Evolutionary conservation across 805 yeast species (phyloP), one percentile per base, ranked within the genome.

Genomic region (Scheffersomyces amazonensis): DNA sequence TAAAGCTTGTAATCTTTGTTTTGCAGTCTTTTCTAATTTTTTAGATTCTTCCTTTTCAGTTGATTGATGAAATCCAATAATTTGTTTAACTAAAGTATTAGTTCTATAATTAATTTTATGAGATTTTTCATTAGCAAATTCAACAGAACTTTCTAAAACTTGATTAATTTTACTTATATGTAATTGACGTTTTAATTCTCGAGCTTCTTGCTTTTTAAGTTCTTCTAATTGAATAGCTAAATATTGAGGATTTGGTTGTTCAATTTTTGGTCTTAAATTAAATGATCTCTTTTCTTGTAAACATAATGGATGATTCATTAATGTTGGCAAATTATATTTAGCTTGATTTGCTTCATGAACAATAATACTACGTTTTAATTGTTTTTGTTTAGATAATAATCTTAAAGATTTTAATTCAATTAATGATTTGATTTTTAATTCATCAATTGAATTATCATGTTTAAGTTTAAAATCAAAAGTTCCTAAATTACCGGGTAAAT

Each of bases 1-100:
- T 70, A 86, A 76, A 20, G 93, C 93, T 53, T 83, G 89, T 62
- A 86, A 75, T 77, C 95, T 83, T 57, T 84, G 90, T 54, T 82
- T 85, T n/a, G 95, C 95, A 20, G 81, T 85, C 56, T 78, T 80
- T 60, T 86, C 93, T 44, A 83, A 62, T 59, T 82, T 76, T 64
- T 76, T 83, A 44, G 80, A 77, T 60, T 85, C 93, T 40, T 86
- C 95, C 56, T 77, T 81, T 56, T 84, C 93, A 18, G 80, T 72
- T 40, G 64, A 63, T 41, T 64, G 66, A 49, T 82, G 88, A 63
- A 67, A 75, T 46, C 65, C 68, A 41, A 51, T 61, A 25, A 76
- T 61, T 17, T 63, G 59, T 48, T 66, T 70, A 4, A 50, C 52
- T 30, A 69, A 46, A 20, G 38, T 46, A 16, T 52, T 51, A 16